Base-by-base conservation (phyloP, 192 early-diverging fungal species). In the Podila verticillata region DNA sequence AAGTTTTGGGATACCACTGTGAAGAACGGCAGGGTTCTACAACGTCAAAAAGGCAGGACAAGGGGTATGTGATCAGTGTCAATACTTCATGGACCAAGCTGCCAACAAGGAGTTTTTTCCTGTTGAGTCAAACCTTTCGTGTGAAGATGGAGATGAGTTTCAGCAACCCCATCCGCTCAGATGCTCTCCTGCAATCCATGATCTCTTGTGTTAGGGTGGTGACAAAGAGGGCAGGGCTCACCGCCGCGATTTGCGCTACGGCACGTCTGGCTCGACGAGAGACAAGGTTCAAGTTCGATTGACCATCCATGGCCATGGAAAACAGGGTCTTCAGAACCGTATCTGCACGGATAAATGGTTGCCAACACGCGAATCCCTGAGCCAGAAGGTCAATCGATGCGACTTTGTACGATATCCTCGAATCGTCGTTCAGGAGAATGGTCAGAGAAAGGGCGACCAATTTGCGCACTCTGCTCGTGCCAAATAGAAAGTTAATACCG, bases 81-180 rank as follows among this genome's bases (percentile, higher is more conserved):
- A 8, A 39, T 8, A 12, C 36, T 39, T 2, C 36, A 39, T 2
- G 36, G 10, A 39, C 36, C 36, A 39, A 39, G 12, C 36, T 39
- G 36, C 8, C 36, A 17, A 57, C 17, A 9, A 57, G 44, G n/a
- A 36, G 24, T 10, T 31, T 58, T 49, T 36, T 30, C 51, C 48
- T 2, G 3, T 19, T 63, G 1, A 7, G 17, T 36, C 3, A 15
- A 13, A 93, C 94, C 85, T 93, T 95, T 35, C 86, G 81, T 32
- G 94, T 90, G 81, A 96, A 92, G 59, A 91, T 81, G 1, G 90
- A 90, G 44, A 96, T 86, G 1, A 95, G 72, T 70, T 89, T 92
- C 47, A 96, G 72, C 47, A 85, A 77, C 1, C 86, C 86, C 1
- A 85, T 64, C 31, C 91, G 78, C 31, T 96, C 93, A 5, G 73